These are phyloP conservation scores for Cutaneotrichosporon daszewskae DNA, from an alignment of 1,284 basidiomycete genomes.

Conservation along the genomic window DNA sequence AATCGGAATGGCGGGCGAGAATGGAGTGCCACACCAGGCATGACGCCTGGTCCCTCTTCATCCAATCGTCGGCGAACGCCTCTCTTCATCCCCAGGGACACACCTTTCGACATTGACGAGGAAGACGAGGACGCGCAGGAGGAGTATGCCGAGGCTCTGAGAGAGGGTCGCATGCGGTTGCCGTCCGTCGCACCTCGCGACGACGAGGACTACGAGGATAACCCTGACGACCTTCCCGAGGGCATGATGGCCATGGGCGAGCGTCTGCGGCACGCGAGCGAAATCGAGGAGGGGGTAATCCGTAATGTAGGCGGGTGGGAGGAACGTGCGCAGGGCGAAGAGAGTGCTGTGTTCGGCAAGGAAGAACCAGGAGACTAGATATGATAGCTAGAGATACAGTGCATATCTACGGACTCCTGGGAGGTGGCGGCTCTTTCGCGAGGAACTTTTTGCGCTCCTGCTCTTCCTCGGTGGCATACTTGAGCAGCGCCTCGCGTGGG, in stretches of 20 bases:
- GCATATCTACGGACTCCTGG: no score
- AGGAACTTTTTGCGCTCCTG: conserved; percentile 19
- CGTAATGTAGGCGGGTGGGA: conserved; percentile 40
- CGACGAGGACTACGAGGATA: conserved; percentile 36
- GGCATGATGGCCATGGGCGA: conserved; percentile 36
- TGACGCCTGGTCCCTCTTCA: neutral
- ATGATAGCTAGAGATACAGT: no score
- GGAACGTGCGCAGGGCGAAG: conserved; percentile 36
- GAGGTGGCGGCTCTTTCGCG: conserved; percentile 1
- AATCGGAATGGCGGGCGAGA: no score
- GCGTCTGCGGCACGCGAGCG: conserved; percentile 33
- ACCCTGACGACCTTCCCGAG: conserved; percentile 43
- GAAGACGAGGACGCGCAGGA: conserved; percentile 45
- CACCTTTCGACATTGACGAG: conserved; percentile 41
- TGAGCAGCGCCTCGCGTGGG: conserved; percentile 91
- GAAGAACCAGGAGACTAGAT: conserved; percentile 38
- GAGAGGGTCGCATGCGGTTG: conserved; percentile 34
- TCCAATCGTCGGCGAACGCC: conserved; percentile 19
- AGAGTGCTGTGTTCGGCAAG: conserved; percentile 39
- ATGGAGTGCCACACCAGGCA: no score
- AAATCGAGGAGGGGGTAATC: conserved; percentile 39
- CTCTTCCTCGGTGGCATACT: conserved; percentile 73
- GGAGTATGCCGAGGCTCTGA: conserved; percentile 32
- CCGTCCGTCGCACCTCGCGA: conserved; percentile 36
- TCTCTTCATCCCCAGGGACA: conserved; percentile 38